Percentiles rank a stretch among this genome's conserved stretches.
phyloP scores from a whole-genome alignment of 495 filamentous ascomycete genomes.

The Penicillium paradoxum region DNA sequence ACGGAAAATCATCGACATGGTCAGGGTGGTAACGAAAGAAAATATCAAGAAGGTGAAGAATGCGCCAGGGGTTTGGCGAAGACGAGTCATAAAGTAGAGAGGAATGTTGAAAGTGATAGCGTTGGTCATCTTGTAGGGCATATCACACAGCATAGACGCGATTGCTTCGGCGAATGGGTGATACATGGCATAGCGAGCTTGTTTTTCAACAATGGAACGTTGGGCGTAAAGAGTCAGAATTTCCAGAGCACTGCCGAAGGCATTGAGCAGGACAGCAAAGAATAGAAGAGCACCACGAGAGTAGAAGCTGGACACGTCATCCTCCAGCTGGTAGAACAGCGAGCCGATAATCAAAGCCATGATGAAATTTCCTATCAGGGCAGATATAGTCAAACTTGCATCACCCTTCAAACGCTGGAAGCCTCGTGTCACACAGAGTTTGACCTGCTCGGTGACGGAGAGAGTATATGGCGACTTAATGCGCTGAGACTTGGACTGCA shows the following conservation, averaged over 20 bases:
- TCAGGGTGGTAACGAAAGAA: constrained; percentile 50
- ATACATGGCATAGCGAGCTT: constrained; percentile 62
- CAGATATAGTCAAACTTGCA: constrained; percentile 64
- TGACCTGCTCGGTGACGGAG: constrained; percentile 43
- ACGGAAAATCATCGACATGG: constrained; percentile 57
- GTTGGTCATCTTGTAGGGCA: constrained; percentile 52
- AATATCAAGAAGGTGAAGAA: constrained; percentile 63
- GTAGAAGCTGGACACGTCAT: constrained; percentile 68
- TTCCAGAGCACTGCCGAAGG: constrained; percentile 78
- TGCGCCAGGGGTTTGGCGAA: constrained; percentile 40
- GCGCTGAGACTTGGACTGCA: constrained; percentile 41
- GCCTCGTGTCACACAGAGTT: constrained; percentile 47
- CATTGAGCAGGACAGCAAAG: constrained; percentile 88
- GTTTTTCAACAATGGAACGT: constrained; percentile 65
- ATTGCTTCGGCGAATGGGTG: constrained; percentile 60
- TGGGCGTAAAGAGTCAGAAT: constrained; percentile 59
- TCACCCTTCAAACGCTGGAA: constrained; percentile 66
- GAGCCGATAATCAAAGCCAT: constrained; percentile 83
- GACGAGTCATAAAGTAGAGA: constrained; percentile 58
- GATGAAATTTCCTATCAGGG: constrained; percentile 72
- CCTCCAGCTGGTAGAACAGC: constrained; percentile 77
- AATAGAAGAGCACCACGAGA: constrained; percentile 80
- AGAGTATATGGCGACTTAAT: constrained; percentile 45
- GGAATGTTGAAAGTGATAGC: constrained; percentile 53
- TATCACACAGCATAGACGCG: constrained; percentile 57